Evolutionary conservation across 345 rosid genomes (phyloP).

Genomic region (Eucalyptus curtisii): DNA sequence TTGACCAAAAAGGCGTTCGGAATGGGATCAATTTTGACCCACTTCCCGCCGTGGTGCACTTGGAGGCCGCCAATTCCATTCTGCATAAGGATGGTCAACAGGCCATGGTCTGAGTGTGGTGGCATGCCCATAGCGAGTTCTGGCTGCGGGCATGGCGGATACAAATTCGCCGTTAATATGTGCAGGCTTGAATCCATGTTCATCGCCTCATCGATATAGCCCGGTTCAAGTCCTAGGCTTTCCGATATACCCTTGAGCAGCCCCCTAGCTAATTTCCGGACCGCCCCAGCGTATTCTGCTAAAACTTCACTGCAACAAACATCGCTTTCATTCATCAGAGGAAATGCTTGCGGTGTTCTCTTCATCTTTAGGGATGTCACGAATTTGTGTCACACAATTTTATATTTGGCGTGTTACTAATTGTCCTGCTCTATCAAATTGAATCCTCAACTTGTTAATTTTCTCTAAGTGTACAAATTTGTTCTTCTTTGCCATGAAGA

Average conservation of each 20-base stretch:
- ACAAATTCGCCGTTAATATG: conserved; percentile 14
- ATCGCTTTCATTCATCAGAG: not conserved
- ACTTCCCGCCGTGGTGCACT: conserved; percentile 27
- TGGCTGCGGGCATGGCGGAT: conserved; percentile 52
- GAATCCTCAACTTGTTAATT: not conserved
- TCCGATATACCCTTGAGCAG: conserved; percentile 34
- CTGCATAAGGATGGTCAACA: conserved; percentile 27
- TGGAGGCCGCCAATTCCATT: conserved; percentile 39
- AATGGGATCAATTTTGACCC: conserved; percentile 21
- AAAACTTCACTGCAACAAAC: conserved; percentile 10
- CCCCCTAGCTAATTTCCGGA: conserved; percentile 11
- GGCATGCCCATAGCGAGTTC: conserved; percentile 46
- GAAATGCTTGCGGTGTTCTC: not conserved
- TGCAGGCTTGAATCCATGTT: conserved; percentile 16
- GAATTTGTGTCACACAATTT: not conserved
- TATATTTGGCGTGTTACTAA: not conserved
- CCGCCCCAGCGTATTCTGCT: conserved; percentile 11
- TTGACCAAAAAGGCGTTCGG: conserved; percentile 37
- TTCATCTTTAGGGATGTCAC: not conserved
- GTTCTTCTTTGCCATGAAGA: not conserved
- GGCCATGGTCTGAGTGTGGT: conserved; percentile 50
- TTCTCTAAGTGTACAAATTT: not conserved
- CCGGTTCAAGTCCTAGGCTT: conserved; percentile 28
- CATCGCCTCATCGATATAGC: conserved; percentile 10
- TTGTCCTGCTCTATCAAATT: not conserved